Base-by-base conservation (phyloP, 2,329 filamentous ascomycete species). In the Nothomitra cinnamomea region DNA sequence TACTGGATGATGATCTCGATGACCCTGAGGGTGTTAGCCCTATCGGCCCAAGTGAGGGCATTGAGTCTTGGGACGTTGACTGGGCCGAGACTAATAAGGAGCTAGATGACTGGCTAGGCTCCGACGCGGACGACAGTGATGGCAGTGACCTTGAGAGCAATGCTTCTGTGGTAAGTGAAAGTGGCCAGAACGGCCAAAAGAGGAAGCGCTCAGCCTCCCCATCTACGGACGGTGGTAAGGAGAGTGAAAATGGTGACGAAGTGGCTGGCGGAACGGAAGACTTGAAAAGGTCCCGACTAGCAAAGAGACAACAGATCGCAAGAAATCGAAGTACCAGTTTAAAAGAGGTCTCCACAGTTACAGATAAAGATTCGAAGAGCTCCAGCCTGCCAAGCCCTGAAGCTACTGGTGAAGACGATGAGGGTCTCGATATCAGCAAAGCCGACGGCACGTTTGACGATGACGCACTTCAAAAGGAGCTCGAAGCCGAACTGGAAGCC, bases 401-500 rank as follows among this genome's bases (percentile, higher is more conserved):
- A 45, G 60, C 61, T 21, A 55, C 60, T 12, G 63, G 66, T 41
- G 62, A 63, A 51, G 63, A 61, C 24, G 62, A 65, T 36, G 69
- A 70, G 17, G 61, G 62, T 2, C 24, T 35, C 28, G 69, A 74
- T 8, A 22, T 25, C n/a, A 19, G n/a, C 15, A 38, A 17, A 4
- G 13, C 3, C 4, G 35, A 42, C 17, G 52, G 43, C 28, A 47
- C 4, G 7, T 17, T n/a, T 32, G 10, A 24, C 12, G 41, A 53
- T 15, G 70, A 72, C 55, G 70, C 69, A 51, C 60, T 73, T 21
- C 71, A 73, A 55, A 64, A 66, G 38, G 79, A 82, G 60, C 70
- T 84, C 62, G 68, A 80, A 60, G 78, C 78, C 1, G 79, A 77
- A 58, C 68, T 81, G 58, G 77, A 79, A 59, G 45, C 45, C 3